phyloP scores from a whole-genome alignment of 345 rosid species.

The Raphanus raphanistrum region DNA sequence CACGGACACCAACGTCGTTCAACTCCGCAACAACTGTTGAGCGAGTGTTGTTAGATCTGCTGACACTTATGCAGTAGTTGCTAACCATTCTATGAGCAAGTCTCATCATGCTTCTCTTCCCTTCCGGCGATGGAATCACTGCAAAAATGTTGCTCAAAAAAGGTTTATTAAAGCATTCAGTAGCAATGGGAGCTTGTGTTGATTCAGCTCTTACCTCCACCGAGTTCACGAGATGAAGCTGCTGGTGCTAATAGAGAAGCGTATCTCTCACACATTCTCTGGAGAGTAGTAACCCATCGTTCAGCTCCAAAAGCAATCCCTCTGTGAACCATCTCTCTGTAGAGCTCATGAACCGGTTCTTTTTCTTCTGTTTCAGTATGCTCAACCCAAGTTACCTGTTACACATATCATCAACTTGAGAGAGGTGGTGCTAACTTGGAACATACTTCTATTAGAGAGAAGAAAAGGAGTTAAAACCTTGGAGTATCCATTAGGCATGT shows the following conservation, averaged over 20 bases:
- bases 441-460: neutral
- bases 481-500: conserved; percentile 93
- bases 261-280: conserved; percentile 81
- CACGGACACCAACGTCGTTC: conserved; percentile 76
- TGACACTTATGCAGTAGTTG: conserved; percentile 75
- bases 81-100: conserved; percentile 91
- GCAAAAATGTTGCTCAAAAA: neutral
- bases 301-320: conserved; percentile 92
- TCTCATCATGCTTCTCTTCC: conserved; percentile 95
- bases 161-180: neutral
- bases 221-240: conserved; percentile 64
- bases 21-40: conserved; percentile 71
- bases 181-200: neutral
- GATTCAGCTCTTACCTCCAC: conserved; percentile 57
- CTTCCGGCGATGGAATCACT: conserved; percentile 84
- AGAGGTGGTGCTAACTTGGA: neutral
- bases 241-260: conserved; percentile 74
- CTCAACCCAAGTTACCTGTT: conserved; percentile 92
- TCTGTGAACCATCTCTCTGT: conserved; percentile 60
- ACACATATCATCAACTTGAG: neutral
- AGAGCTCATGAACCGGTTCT: conserved; percentile 53
- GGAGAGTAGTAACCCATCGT: conserved; percentile 75
- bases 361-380: conserved; percentile 88
- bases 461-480: conserved; percentile 48
- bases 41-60: conserved; percentile 69